Conservation (phyloP, 2,329 filamentous ascomycete genomes). For the Colletotrichum spinosum region DNA sequence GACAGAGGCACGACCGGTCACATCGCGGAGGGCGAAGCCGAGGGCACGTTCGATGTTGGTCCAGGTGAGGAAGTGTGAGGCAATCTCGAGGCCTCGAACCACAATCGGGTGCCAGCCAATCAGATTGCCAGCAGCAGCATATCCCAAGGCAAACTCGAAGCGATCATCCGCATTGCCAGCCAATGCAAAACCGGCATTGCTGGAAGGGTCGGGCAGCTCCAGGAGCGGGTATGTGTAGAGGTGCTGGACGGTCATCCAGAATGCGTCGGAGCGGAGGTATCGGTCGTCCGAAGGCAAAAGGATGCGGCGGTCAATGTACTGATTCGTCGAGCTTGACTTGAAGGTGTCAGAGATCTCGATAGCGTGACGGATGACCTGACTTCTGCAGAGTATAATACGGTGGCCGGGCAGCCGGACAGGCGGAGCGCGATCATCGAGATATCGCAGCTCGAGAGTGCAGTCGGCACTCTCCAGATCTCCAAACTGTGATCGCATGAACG, state of each 20-base stretch:
- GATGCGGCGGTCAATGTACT: slow-evolving; percentile 50
- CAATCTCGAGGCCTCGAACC: slow-evolving; percentile 69
- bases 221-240: slow-evolving; percentile 68
- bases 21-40: slow-evolving; percentile 64
- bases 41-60: slow-evolving; percentile 71
- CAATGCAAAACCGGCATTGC: slow-evolving; percentile 47
- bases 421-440: slow-evolving; percentile 52
- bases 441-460: slow-evolving; percentile 59
- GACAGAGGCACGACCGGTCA: slow-evolving; percentile 38
- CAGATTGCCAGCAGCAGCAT: slow-evolving; percentile 71
- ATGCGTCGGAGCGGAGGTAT: slow-evolving; percentile 66
- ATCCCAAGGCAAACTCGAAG: slow-evolving; percentile 70
- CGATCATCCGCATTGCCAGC: slow-evolving; percentile 55
- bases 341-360: slow-evolving; percentile 36
- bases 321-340: slow-evolving; percentile 37
- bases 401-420: slow-evolving; percentile 62
- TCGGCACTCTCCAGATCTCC: slow-evolving; percentile 54
- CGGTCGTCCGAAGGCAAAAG: slow-evolving; percentile 62
- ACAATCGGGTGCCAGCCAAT: slow-evolving; percentile 67
- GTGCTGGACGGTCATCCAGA: slow-evolving; percentile 67
- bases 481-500: slow-evolving; percentile 54
- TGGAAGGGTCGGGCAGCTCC: slow-evolving; percentile 45
- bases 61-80: slow-evolving; percentile 69
- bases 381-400: slow-evolving; percentile 66
- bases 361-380: slow-evolving; percentile 50